A percentile compares a stretch with the other conserved stretches of the same genome.
Evolutionary conservation across 1,139 yeast species (phyloP).

Genomic region (Saccharomyces pastorianus): DNA sequence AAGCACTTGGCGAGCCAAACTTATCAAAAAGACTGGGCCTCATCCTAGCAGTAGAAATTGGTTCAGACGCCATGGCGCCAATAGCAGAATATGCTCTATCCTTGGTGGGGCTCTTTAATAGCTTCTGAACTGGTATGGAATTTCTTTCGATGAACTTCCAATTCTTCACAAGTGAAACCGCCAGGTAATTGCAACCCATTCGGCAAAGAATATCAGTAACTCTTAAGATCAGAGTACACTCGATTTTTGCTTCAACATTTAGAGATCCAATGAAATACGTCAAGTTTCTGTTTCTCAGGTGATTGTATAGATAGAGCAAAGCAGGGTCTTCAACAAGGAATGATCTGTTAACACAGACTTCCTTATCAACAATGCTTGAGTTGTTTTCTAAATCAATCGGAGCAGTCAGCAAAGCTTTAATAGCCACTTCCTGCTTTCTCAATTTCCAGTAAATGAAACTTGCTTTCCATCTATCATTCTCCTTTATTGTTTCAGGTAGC

Average conservation of each 20-base stretch:
- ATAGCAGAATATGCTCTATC: constrained; percentile 9
- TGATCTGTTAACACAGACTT: constrained; percentile 32
- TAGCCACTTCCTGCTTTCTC: constrained; percentile 43
- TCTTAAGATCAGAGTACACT: constrained; percentile 53
- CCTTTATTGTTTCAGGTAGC: constrained; percentile 48
- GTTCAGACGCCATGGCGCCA: constrained; percentile 12
- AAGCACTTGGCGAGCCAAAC: constrained; percentile 8
- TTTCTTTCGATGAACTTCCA: constrained; percentile 53
- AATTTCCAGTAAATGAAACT: constrained; percentile 78
- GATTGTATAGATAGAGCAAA: constrained; percentile 54
- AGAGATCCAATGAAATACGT: constrained; percentile 44
- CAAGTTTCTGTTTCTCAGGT: constrained; percentile 45
- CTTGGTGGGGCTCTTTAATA: constrained; percentile 2
- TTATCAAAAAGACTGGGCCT: constrained; percentile 28
- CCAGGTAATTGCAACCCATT: constrained; percentile 87
- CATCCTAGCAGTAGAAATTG: constrained; percentile 15
- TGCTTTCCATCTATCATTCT: constrained; percentile 75
- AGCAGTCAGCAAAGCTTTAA: constrained; percentile 57
- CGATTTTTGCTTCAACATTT: constrained; percentile 42
- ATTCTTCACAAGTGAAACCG: constrained; percentile 50
- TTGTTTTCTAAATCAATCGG: constrained; percentile 37
- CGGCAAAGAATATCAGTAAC: constrained; percentile 63
- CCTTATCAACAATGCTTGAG: constrained; percentile 15
- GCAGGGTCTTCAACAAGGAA: constrained; percentile 79
- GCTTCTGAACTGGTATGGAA: constrained; percentile 7